Evolutionary conservation across 805 yeast genomes (phyloP), one percentile per base, ranked within the genome.

Genomic region (Candida sithepensis): DNA sequence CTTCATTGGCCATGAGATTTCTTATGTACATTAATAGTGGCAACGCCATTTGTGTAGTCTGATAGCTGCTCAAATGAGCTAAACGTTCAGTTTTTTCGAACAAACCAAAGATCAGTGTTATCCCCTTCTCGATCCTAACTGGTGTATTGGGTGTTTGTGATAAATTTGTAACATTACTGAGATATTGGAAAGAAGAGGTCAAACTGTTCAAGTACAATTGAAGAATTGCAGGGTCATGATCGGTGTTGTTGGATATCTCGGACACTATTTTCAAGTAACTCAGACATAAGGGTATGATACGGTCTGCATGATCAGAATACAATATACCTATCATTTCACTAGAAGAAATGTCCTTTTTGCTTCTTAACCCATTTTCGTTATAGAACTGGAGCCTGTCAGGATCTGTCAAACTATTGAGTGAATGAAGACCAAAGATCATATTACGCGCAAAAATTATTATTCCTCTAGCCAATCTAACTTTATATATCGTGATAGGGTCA

Each of bases 361-460:
- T 22, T 16, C 53, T 41, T 24, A 50, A 34, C 14, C 47, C 54
- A 36, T 50, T 49, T 12, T 44, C 22, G 3, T 18, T 38, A 37
- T 48, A 53, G 32, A 49, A 48, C n/a, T 52, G 50, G 2, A 39
- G 22, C 18, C 48, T 36, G 9, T 51, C 51, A 2, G 24, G 8
- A n/a, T 50, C 54, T 14, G 28, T 43, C 33, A 48, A 38, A 22
- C 26, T 19, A 5, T 49, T 24, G 19, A 57, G 33, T 6, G 52
- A 39, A 14, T 46, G 33, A 19, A 54, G 49, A 1, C 64, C 58
- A 24, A 55, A 56, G 13, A 58, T 46, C 44, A 61, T 42, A 34
- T 63, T 63, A 21, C 64, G 44, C 2, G 58, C 47, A 14, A 61
- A 33, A 19, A 63, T 34, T 4, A 55, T 42, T 20, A 60, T 51